Conservation (phyloP, 2,329 filamentous ascomycete species). For the Talaromyces islandicus region DNA sequence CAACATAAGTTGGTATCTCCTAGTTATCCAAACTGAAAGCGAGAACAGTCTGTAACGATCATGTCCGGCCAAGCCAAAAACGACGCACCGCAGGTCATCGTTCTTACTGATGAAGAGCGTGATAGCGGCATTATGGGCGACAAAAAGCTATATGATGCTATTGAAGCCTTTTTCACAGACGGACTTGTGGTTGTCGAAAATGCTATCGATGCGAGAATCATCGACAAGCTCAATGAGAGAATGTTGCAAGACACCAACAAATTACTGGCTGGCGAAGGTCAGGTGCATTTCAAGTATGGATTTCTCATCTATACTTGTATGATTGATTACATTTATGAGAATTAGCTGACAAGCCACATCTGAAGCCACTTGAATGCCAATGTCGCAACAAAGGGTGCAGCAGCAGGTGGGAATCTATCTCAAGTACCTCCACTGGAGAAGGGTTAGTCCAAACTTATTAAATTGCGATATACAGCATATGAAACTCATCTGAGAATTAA, state of each 20-base stretch:
- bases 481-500: background rate
- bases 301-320: background rate
- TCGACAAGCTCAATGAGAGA: conserved; percentile 3
- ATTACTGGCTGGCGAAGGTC: background rate
- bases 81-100: background rate
- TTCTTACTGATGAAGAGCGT: conserved; percentile 1
- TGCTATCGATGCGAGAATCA: background rate
- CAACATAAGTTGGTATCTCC: background rate
- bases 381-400: background rate
- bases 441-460: background rate
- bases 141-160: conserved; percentile 1
- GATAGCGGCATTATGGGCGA: conserved; percentile 4
- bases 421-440: conserved; percentile 5
- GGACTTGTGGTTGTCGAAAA: conserved; percentile 2
- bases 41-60: background rate
- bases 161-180: conserved; percentile 5
- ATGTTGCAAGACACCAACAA: conserved; percentile 6
- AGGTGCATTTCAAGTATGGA: background rate
- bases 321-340: background rate
- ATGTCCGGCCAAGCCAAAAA: background rate
- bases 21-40: background rate
- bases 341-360: background rate
- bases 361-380: conserved; percentile 2
- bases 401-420: conserved; percentile 4
- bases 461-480: background rate